These are phyloP conservation scores for Umbelopsis sp. DNA, from an alignment of 192 early-diverging fungal genomes.

Conservation along the genomic window DNA sequence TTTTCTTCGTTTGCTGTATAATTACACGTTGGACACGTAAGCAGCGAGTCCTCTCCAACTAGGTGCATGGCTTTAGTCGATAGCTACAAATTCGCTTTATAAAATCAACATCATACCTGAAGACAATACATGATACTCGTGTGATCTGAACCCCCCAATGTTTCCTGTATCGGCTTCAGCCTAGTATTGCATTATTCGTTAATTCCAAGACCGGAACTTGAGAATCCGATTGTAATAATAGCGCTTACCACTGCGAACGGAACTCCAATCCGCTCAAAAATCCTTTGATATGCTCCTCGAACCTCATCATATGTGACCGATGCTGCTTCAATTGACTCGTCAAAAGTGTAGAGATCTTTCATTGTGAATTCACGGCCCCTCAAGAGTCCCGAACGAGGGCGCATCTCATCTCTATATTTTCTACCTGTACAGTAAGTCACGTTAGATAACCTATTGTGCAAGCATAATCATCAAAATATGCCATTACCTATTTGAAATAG, in stretches of 20 bases:
- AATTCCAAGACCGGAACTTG: neutral
- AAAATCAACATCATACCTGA: conserved; percentile 41
- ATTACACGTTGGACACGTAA: conserved; percentile 71
- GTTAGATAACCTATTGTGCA: neutral
- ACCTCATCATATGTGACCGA: conserved; percentile 77
- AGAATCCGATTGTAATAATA: neutral
- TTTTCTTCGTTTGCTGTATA: conserved; percentile 89
- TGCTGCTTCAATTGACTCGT: conserved; percentile 66
- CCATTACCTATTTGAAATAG: conserved; percentile 81
- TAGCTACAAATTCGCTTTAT: too few relatives aligned
- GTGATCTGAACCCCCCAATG: conserved; percentile 87
- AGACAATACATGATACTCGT: conserved; percentile 88
- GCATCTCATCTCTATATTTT: conserved; percentile 85
- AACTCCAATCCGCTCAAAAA: conserved; percentile 77
- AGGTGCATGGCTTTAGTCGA: conserved; percentile 3
- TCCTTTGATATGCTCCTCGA: conserved; percentile 72
- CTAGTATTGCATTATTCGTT: conserved; percentile 29
- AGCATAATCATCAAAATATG: neutral
- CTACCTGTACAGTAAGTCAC: conserved; percentile 39
- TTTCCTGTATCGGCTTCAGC: conserved; percentile 91
- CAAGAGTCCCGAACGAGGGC: conserved; percentile 82
- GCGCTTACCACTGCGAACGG: conserved; percentile 69
- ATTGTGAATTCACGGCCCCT: conserved; percentile 92
- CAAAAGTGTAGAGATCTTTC: conserved; percentile 96
- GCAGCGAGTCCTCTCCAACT: conserved; percentile 83